Conservation (phyloP, 306 rosid genomes). For the Glycyrrhiza uralensis region DNA sequence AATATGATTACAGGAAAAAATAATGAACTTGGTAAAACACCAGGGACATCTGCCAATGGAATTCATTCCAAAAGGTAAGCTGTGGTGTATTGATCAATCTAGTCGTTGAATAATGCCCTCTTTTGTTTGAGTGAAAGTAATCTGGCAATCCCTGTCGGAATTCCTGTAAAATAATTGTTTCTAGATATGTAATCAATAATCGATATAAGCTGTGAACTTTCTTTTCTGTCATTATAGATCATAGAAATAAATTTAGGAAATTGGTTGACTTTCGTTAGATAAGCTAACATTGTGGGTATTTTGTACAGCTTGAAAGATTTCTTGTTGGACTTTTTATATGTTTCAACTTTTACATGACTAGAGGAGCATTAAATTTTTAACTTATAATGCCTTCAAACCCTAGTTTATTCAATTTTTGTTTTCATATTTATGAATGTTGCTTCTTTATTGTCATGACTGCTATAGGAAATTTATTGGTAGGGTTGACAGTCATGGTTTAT, state of each 20-base stretch:
- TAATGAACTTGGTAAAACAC: slow-evolving; percentile 68
- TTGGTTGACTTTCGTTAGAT: background rate
- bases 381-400: background rate
- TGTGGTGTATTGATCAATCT: slow-evolving; percentile 21
- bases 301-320: background rate
- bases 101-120: slow-evolving; percentile 2
- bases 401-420: background rate
- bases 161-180: background rate
- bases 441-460: background rate
- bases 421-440: background rate
- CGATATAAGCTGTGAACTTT: background rate
- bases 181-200: background rate
- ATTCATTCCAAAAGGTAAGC: slow-evolving; percentile 81
- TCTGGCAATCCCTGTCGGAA: background rate
- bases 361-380: background rate
- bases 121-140: slow-evolving; percentile 4
- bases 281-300: background rate
- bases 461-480: background rate
- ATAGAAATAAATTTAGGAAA: background rate
- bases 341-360: background rate
- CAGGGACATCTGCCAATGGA: slow-evolving; percentile 80
- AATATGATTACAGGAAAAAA: slow-evolving; percentile 95
- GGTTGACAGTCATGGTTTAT: background rate
- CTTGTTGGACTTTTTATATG: background rate
- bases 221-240: background rate